phyloP scores from a whole-genome alignment of 179 eudicot genomes.

The Sideroxylon spinosum region DNA sequence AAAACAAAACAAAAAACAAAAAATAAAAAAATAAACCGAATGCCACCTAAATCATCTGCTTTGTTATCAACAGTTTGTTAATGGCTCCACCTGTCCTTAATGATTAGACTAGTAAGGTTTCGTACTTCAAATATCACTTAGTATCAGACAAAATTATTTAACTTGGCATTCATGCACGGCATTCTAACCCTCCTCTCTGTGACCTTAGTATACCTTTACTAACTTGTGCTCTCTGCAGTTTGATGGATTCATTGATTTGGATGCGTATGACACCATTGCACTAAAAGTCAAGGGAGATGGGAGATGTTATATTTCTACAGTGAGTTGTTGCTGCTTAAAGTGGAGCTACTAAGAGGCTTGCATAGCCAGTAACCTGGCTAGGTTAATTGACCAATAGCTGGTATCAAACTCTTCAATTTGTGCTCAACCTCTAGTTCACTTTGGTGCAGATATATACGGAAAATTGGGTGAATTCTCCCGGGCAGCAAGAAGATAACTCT shows the following conservation, averaged over 20 bases:
- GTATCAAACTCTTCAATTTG: not conserved
- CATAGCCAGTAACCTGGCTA: not conserved
- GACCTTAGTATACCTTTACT: not conserved
- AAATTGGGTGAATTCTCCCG: slow-evolving; percentile 98
- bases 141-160: not conserved
- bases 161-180: not conserved
- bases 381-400: not conserved
- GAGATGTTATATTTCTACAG: slow-evolving; percentile 95
- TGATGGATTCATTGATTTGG: slow-evolving; percentile 96
- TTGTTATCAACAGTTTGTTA: not conserved
- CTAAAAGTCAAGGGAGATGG: slow-evolving; percentile 91
- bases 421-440: slow-evolving; percentile 6
- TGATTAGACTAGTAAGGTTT: not conserved
- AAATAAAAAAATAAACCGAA: no score
- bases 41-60: not conserved
- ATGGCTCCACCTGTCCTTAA: not conserved
- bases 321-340: slow-evolving; percentile 26
- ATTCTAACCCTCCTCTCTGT: not conserved
- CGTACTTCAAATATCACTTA: not conserved
- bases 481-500: slow-evolving; percentile 92
- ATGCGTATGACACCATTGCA: slow-evolving; percentile 79
- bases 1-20: no score
- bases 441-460: slow-evolving; percentile 85
- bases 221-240: slow-evolving; percentile 48
- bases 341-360: not conserved